Evolutionary conservation across 305 asterid species (phyloP).

Genomic region (Euphrasia arctica): DNA sequence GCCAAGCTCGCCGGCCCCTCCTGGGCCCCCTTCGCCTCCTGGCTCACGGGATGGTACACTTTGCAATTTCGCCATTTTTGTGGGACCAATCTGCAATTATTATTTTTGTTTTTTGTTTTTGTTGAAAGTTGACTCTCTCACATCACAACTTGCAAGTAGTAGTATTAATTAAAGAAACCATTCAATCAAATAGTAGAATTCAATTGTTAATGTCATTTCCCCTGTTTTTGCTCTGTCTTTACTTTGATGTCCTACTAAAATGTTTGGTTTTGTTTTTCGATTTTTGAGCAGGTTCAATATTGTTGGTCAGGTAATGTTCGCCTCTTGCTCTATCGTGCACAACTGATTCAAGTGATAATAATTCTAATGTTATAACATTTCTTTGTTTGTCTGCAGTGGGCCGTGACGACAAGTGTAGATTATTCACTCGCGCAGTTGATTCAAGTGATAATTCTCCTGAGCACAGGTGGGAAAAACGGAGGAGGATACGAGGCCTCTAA

Average conservation of each 20-base stretch:
- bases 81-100: not conserved
- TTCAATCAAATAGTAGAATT: no score
- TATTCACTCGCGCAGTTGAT: slow-evolving; percentile 88
- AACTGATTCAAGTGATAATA: no score
- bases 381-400: slow-evolving; percentile 72
- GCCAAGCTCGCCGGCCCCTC: slow-evolving; percentile 87
- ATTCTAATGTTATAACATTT: not conserved
- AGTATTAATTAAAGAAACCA: no score
- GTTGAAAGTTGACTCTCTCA: not conserved
- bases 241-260: not conserved
- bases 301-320: not conserved
- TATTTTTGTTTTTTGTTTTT: not conserved
- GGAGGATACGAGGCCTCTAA: slow-evolving; percentile 88
- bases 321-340: no score
- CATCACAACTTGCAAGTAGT: not conserved
- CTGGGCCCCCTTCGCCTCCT: slow-evolving; percentile 97
- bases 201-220: no score
- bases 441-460: slow-evolving; percentile 80
- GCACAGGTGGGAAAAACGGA: slow-evolving; percentile 83
- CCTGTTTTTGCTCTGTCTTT: no score
- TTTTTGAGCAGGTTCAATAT: not conserved
- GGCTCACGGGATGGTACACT: slow-evolving; percentile 92
- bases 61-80: slow-evolving; percentile 7
- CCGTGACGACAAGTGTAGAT: slow-evolving; percentile 83
- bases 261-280: not conserved